phyloP scores from a whole-genome alignment of 2,329 filamentous ascomycete species.

The Tolypocladium inflatum region DNA sequence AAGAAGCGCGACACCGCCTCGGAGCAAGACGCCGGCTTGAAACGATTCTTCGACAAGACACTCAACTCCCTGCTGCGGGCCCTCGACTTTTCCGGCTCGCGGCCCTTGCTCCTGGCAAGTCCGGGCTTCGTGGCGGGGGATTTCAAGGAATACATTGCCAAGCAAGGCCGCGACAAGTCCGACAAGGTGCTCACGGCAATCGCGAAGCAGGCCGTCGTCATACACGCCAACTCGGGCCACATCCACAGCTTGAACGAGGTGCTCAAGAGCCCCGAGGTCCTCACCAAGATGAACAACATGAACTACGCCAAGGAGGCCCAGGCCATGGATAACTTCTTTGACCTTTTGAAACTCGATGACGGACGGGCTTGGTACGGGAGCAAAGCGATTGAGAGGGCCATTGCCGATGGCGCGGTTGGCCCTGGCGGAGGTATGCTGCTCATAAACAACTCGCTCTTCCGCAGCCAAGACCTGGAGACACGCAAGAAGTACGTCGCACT shows the following conservation, averaged over 20 bases:
- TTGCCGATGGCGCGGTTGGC: slow-evolving; percentile 81
- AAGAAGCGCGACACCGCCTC: slow-evolving; percentile 56
- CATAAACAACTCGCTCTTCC: slow-evolving; percentile 80
- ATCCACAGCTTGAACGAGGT: slow-evolving; percentile 83
- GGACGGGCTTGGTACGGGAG: slow-evolving; percentile 86
- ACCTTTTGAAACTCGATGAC: slow-evolving; percentile 72
- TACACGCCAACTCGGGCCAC: slow-evolving; percentile 79
- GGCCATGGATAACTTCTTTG: slow-evolving; percentile 76
- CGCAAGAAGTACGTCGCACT: slow-evolving; percentile 74
- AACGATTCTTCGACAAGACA: slow-evolving; percentile 65
- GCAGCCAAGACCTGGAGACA: slow-evolving; percentile 67
- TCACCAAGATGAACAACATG: slow-evolving; percentile 70
- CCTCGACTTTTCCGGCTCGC: slow-evolving; percentile 61
- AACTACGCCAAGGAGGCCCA: slow-evolving; percentile 79
- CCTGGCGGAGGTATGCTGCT: slow-evolving; percentile 76
- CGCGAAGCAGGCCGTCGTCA: slow-evolving; percentile 56
- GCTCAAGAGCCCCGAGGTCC: slow-evolving; percentile 70
- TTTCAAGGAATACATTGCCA: slow-evolving; percentile 66
- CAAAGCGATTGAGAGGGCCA: slow-evolving; percentile 69
- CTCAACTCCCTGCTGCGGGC: slow-evolving; percentile 67
- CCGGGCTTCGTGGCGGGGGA: slow-evolving; percentile 79
- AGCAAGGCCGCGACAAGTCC: slow-evolving; percentile 43
- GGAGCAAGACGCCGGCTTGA: slow-evolving; percentile 62
- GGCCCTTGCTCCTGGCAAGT: slow-evolving; percentile 74
- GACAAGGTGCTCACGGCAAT: slow-evolving; percentile 63